A percentile compares a stretch with the other conserved stretches of the same genome.
These are phyloP conservation scores for Neoarthrinium moseri DNA, from an alignment of 2,329 filamentous ascomycete species.

Conservation along the genomic window DNA sequence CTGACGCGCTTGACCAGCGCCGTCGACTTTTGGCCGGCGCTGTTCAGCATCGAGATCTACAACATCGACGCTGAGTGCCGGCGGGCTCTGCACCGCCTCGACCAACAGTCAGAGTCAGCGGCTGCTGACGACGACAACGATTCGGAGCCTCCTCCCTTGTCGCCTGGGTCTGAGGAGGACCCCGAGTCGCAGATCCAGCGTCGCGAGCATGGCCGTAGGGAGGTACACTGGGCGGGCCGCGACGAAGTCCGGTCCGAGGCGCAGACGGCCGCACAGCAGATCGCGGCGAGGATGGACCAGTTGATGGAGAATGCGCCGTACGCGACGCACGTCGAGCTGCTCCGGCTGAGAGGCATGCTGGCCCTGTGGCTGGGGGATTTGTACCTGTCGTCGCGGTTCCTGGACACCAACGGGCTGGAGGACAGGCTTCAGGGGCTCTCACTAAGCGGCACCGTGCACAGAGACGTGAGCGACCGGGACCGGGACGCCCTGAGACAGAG, in stretches of 20 bases:
- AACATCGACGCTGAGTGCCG: slow-evolving; percentile 63
- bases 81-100: slow-evolving; percentile 37
- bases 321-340: slow-evolving; percentile 62
- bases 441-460: slow-evolving; percentile 18
- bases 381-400: slow-evolving; percentile 37
- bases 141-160: slow-evolving; percentile 5
- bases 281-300: slow-evolving; percentile 69
- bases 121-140: slow-evolving; percentile 17
- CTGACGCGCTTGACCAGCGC: slow-evolving; percentile 61
- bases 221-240: slow-evolving; percentile 25
- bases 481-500: slow-evolving; percentile 22
- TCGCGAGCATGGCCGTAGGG: not conserved
- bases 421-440: slow-evolving; percentile 14
- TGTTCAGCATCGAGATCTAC: slow-evolving; percentile 81
- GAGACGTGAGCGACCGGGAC: slow-evolving; percentile 23
- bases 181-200: slow-evolving; percentile 11
- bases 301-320: slow-evolving; percentile 70
- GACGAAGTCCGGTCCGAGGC: slow-evolving; percentile 49
- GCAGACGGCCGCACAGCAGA: slow-evolving; percentile 56
- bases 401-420: slow-evolving; percentile 11
- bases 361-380: slow-evolving; percentile 76
- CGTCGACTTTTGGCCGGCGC: slow-evolving; percentile 76
- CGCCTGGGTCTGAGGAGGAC: slow-evolving; percentile 10
- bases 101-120: slow-evolving; percentile 15
- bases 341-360: slow-evolving; percentile 72